A percentile compares a stretch with the other conserved stretches of the same genome.
Evolutionary conservation across 305 asterid genomes (phyloP).

Genomic region (Fraxinus sp.): DNA sequence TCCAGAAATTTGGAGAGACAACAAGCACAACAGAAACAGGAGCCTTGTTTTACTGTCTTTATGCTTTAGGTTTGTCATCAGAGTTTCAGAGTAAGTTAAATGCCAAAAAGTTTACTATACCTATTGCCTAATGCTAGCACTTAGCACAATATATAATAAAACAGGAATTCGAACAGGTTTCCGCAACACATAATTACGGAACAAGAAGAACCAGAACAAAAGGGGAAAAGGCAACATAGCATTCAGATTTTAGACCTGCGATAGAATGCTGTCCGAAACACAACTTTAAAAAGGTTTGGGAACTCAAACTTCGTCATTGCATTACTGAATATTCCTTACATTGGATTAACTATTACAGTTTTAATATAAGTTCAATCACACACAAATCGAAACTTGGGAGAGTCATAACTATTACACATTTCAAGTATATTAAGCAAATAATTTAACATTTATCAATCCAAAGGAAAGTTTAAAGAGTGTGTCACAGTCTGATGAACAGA

Average conservation of each 20-base stretch:
- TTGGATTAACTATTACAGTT: not conserved
- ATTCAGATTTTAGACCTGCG: not conserved
- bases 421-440: not conserved
- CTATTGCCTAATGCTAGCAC: not conserved
- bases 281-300: not conserved
- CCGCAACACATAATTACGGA: not conserved
- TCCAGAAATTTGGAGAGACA: not conserved
- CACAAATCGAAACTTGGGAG: not conserved
- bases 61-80: not conserved
- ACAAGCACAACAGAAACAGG: not conserved
- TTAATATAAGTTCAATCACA: not conserved
- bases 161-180: not conserved
- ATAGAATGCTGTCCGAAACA: not conserved
- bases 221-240: not conserved
- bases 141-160: not conserved
- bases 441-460: conserved; percentile 21
- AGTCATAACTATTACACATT: not conserved
- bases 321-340: not conserved
- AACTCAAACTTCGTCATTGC: not conserved
- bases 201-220: not conserved
- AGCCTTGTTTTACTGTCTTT: not conserved
- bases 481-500: not conserved
- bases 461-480: not conserved
- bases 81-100: not conserved
- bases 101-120: not conserved